Evolutionary conservation across 1,284 basidiomycete genomes (phyloP), one percentile per base, ranked within the genome.

Genomic region (Gymnopus androsaceus): DNA sequence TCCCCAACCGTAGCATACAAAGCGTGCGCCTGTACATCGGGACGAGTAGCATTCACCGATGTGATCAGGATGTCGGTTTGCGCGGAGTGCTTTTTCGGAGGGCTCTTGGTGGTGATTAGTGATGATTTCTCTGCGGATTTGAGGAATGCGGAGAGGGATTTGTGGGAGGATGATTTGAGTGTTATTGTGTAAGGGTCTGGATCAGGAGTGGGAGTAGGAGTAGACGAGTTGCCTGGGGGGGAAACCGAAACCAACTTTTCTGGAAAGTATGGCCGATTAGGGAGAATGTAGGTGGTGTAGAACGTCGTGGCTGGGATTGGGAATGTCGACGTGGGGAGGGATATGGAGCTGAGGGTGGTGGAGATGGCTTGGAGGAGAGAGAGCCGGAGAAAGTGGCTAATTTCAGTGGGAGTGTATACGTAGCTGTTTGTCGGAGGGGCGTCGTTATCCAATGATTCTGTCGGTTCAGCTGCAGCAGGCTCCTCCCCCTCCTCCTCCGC

Each of bases 111-210:
- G 17, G 83, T 83, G 30, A 95, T 62, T 15, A 95, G 67, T 0
- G 81, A 82, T 4, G 85, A 82, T 67, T 94, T 94, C 58, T 88
- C 86, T 4, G 79, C 75, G 19, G 80, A 66, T 66, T 92, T 94
- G 65, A 95, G 78, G 72, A 95, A 93, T 1, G 84, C 78, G 2
- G 85, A 81, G 17, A 95, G 78, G 38, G 91, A 92, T 70, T 94
- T 95, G 75, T 88, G 81, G 7, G 81, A 79, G 2, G 82, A 94
- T 53, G 82, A 80, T 66, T 87, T 94, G 70, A 86, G 85, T 3
- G 71, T 74, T 34, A 79, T 73, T 31, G 75, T 74, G 5, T 71
- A 69, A 0, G 69, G 65, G 33, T 69, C 69, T 6, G 54, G 54
- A 33, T 27, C 36, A 4, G 62, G 63, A n/a, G 61, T 55, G 21